Evolutionary conservation across 1,139 yeast genomes (phyloP).

Genomic region (Kodamaea fungicola): DNA sequence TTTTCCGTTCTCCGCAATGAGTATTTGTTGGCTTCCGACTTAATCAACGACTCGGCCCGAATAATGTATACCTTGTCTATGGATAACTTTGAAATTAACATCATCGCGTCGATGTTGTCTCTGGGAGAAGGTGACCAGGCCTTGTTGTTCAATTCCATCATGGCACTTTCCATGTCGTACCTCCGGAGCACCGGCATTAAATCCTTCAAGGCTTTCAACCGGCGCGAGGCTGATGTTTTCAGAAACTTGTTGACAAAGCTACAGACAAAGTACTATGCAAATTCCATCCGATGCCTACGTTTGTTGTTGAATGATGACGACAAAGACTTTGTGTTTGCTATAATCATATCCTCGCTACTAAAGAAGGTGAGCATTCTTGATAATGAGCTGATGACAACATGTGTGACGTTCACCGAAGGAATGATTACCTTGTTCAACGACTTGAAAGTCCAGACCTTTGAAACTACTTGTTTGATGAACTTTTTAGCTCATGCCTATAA

Average conservation of each 20-base stretch:
- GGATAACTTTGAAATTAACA: constrained; percentile 11
- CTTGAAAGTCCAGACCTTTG: constrained; percentile 10
- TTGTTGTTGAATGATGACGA: constrained; percentile 12
- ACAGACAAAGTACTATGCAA: constrained; percentile 20
- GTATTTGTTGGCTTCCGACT: constrained; percentile 1
- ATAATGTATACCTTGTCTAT: constrained; percentile 6
- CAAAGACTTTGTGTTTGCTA: constrained; percentile 19
- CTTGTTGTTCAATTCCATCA: constrained; percentile 12
- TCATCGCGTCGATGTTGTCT: constrained; percentile 1
- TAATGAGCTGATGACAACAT: constrained; percentile 16
- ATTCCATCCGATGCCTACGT: constrained; percentile 19
- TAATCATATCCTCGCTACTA: constrained; percentile 22
- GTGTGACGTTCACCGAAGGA: constrained; percentile 25
- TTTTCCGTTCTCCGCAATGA: too few species aligned
- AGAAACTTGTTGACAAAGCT: constrained; percentile 11
- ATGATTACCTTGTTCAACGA: constrained; percentile 21
- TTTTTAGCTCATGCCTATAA: constrained; percentile 22
- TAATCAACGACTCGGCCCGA: not conserved
- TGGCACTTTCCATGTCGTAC: constrained; percentile 20
- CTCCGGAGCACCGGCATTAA: constrained; percentile 21
- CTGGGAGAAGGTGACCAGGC: too few species aligned
- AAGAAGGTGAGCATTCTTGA: constrained; percentile 26
- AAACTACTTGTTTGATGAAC: constrained; percentile 14
- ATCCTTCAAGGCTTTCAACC: constrained; percentile 13
- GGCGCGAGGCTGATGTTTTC: constrained; percentile 5